Evolutionary conservation across 2,329 filamentous ascomycete species (phyloP), one percentile per base, ranked within the genome.

Genomic region (Phaeosphaeriaceae sp.): DNA sequence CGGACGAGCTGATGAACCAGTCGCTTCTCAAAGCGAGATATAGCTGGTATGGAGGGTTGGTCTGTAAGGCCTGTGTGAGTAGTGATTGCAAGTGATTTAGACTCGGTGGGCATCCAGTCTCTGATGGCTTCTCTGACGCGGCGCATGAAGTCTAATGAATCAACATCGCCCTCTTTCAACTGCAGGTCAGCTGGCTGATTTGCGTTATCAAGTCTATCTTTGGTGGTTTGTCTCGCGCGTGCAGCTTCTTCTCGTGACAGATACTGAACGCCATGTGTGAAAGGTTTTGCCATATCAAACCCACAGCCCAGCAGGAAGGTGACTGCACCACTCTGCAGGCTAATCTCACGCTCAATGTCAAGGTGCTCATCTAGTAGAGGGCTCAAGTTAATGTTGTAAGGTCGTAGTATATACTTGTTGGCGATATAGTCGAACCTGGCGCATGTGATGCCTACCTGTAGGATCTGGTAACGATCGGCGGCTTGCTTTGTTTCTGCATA

Each of bases 371-470:
- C 70, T 21, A 82, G 67, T 9, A 86, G 63, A 1, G 86, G 86
- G 53, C 76, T 84, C 42, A 89, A 66, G 57, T 81, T 78, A 70
- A 88, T 79, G 68, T 88, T 88, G 74, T 86, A 88, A 2, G 86
- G 84, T 18, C 81, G 80, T 28, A 86, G 73, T 5, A 80, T 74
- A 62, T 88, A 89, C 54, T 71, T 70, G 46, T 71, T 64, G 9
- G 52, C 46, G 23, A 65, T 32, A 74, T 81, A 80, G 62, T 76
- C 78, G 64, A 87, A 83, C 43, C 76, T 75, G n/a, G 83, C 83
- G 60, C 85, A 82, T 0, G 86, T 88, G 48, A 89, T 71, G n/a
- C 86, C 86, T 45, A 88, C 72, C 64, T 89, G 86, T 2, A 88
- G 73, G 42, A 88, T 81, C 52, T 85, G 81, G 60, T 85, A 88